Base-by-base conservation (phyloP, 805 yeast genomes). In the Teunomyces kruisii region DNA sequence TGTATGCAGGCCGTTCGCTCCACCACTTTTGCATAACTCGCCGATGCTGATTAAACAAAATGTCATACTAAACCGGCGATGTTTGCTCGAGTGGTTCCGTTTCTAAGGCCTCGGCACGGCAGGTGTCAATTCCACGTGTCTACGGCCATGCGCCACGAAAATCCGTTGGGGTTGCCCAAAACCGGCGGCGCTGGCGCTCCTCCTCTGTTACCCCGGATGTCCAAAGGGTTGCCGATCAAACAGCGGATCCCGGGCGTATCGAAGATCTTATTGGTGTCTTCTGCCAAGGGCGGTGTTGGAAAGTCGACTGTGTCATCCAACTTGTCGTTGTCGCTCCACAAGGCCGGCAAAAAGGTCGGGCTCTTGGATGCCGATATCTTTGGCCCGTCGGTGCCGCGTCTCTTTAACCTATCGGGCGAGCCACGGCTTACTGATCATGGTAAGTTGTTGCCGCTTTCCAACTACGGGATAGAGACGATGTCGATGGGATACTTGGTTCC, bases 211-310 rank as follows among this genome's bases (percentile, higher is more conserved):
- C 72, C 75, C 15, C 60, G 74, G 28, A 69, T 73, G 63, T 68
- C 79, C 6, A 72, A 75, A 24, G 83, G 84, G 1, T 58, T 84
- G 1, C 87, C 88, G 0, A 62, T 80, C 8, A 76, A 69, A 46
- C 79, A 74, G 46, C 62, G 64, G 13, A 78, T 88, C 27, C 78
- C 83, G 0, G 78, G 78, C n/a, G 92, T 86, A 2, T 64, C 70
- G 6, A 80, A 76, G 41, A 74, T 87, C 1, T 50, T 88, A 1
- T 72, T 87, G 2, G 90, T 86, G 0, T 75, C 89, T 0, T 83
- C 90, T 1, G 88, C 88, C 2, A 86, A 86, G 58, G 92, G 92
- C 2, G 92, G 92, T 0, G 92, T 86, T 9, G 92, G 92, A 0
- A 86, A 86, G 58, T 83, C 90, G 1, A 86, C 92, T 0, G 87